These are phyloP conservation scores for Ganoderma leucocontextum DNA, from an alignment of 1,284 basidiomycete species.

Conservation along the genomic window DNA sequence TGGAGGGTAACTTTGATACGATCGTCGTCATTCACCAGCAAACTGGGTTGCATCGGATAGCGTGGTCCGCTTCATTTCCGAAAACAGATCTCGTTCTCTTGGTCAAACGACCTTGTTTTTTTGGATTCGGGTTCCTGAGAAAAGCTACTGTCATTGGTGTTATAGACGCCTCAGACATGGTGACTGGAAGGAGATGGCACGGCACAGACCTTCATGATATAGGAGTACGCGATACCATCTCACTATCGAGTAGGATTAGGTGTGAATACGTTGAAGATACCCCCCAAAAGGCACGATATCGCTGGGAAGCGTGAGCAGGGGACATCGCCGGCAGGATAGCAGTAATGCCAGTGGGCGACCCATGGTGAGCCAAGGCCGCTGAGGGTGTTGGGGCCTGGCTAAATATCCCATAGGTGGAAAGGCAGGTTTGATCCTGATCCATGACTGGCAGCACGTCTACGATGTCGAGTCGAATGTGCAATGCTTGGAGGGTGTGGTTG, in stretches of 20 bases:
- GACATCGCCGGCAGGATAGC: neutral
- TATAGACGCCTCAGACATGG: neutral
- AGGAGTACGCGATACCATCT: no score
- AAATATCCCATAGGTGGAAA: no score
- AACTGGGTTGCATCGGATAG: constrained; percentile 46
- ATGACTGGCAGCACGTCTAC: no score
- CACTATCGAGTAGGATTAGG: neutral
- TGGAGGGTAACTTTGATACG: no score
- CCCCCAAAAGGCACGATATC: neutral
- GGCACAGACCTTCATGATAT: neutral
- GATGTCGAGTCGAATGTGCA: no score
- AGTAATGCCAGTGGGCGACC: no score
- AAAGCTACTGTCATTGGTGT: neutral
- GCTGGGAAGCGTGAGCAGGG: neutral
- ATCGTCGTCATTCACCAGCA: constrained; percentile 56
- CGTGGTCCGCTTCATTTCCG: constrained; percentile 44
- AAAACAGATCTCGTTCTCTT: constrained; percentile 38
- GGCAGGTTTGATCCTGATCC: no score
- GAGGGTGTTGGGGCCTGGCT: no score
- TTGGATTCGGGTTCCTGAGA: neutral
- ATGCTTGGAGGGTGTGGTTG: no score
- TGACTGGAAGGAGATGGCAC: neutral
- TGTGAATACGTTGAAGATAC: neutral
- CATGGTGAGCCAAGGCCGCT: no score
- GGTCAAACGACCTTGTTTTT: neutral